Percentiles rank a stretch among this genome's conserved stretches.
phyloP scores from a whole-genome alignment of 1,139 yeast genomes.

The Debaryomycetaceae sp. region DNA sequence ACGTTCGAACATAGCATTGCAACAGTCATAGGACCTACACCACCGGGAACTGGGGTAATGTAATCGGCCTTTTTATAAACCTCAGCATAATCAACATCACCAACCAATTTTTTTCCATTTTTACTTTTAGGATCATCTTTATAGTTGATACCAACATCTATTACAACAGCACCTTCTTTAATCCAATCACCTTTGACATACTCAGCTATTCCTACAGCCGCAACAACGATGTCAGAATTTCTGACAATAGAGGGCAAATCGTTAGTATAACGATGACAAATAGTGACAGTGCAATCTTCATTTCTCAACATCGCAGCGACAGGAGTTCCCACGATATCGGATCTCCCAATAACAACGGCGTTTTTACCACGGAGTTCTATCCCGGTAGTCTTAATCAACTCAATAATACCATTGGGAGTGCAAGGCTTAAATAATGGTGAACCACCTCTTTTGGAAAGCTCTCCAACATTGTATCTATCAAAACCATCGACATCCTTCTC shows the following conservation, averaged over 20 bases:
- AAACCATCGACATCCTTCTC: conserved; percentile 82
- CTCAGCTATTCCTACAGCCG: conserved; percentile 73
- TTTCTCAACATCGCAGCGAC: conserved; percentile 69
- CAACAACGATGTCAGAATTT: conserved; percentile 68
- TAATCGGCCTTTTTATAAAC: conserved; percentile 57
- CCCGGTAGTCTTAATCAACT: conserved; percentile 62
- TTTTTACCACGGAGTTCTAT: conserved; percentile 58
- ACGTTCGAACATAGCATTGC: conserved; percentile 77
- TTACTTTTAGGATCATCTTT: conserved; percentile 60
- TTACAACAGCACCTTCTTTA: conserved; percentile 64
- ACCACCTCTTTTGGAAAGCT: conserved; percentile 72
- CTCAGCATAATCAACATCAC: conserved; percentile 68
- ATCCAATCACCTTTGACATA: conserved; percentile 72
- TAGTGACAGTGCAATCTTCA: conserved; percentile 73
- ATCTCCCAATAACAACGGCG: conserved; percentile 78
- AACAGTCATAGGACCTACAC: conserved; percentile 89
- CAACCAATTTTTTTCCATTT: conserved; percentile 66
- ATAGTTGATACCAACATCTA: conserved; percentile 81
- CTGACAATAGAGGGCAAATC: conserved; percentile 52
- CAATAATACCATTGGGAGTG: conserved; percentile 76
- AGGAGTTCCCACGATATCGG: conserved; percentile 82
- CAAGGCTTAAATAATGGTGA: conserved; percentile 69
- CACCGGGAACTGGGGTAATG: conserved; percentile 84
- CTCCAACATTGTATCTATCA: conserved; percentile 73
- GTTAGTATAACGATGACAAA: conserved; percentile 59